Base-by-base conservation (phyloP, 2,329 filamentous ascomycete species). In the Trichoderma asperellum region DNA sequence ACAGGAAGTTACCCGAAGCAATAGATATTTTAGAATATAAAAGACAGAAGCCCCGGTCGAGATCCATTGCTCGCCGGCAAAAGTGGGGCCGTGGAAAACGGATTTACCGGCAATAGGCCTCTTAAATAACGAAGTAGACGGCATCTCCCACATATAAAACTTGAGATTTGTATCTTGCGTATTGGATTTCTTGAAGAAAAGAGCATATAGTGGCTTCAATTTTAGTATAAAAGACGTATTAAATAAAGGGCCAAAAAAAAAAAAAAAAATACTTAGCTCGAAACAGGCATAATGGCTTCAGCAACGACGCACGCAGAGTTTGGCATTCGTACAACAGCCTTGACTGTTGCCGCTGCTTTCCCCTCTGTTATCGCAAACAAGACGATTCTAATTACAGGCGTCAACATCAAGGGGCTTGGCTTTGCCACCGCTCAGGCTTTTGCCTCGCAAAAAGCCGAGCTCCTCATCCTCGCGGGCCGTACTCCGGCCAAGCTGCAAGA, bases 381-480 rank as follows among this genome's bases (percentile, higher is more conserved):
- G 12, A 61, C 47, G 16, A 61, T 60, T 4, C 16, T 68, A 1
- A 63, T 70, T n/a, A 70, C 68, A 8, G 68, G 68, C 1, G 57
- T 70, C n/a, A 68, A 59, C 10, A 49, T 59, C 43, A 68, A 68
- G 27, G 63, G 68, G 14, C 63, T 70, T 32, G 68, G 68, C 14
- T 67, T 63, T 32, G 63, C 63, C n/a, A 70, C 59, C 18, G 63
- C 68, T 18, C 18, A 61, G n/a, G 63, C 68, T 1, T 59, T 70
- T 32, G 68, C 64, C n/a, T 61, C 55, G 0, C 63, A 70, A 24
- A 49, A 47, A 12, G 63, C 68, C 40, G 58, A 56, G 18, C 53
- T 57, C 4, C 58, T 70, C 43, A 68, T 70, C 24, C 34, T 70
- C 49, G 56, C 64, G 12, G 56, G 63, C 10, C 63, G 68, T 5